Evolutionary conservation across 441 rosid species (phyloP).

Genomic region (Adansonia madagascariensis): DNA sequence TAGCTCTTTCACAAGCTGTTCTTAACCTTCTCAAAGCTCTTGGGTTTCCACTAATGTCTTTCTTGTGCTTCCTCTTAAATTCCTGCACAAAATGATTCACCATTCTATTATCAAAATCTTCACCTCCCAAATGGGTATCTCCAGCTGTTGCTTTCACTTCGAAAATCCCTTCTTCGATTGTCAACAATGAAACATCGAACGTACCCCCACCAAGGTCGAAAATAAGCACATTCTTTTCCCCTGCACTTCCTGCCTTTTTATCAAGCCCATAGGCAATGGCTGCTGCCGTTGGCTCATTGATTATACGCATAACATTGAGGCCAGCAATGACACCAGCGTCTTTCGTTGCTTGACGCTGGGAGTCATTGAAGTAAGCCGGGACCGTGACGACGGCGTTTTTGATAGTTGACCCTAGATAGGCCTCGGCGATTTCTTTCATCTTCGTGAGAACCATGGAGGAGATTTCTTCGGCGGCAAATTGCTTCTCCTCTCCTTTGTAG

Average conservation of each 20-base stretch:
- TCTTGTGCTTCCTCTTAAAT: conserved; percentile 75
- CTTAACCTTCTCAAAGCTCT: conserved; percentile 67
- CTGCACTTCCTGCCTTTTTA: conserved; percentile 57
- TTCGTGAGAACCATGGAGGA: conserved; percentile 63
- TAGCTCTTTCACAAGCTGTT: conserved; percentile 59
- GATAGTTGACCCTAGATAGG: conserved; percentile 21
- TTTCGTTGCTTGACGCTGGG: conserved; percentile 67
- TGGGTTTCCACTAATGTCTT: conserved; percentile 66
- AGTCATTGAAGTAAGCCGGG: conserved; percentile 72
- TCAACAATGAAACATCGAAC: conserved; percentile 72
- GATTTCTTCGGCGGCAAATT: conserved; percentile 54
- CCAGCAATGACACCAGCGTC: conserved; percentile 51
- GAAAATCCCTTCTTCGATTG: conserved; percentile 77
- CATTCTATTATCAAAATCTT: conserved; percentile 73
- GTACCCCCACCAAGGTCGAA: conserved; percentile 74
- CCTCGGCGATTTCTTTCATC: conserved; percentile 69
- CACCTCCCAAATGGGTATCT: conserved; percentile 75
- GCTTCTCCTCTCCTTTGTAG: conserved; percentile 66
- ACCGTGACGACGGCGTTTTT: conserved; percentile 72
- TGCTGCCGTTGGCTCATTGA: conserved; percentile 74
- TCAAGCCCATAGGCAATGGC: conserved; percentile 80
- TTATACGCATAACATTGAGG: conserved; percentile 68
- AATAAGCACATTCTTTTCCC: conserved; percentile 72
- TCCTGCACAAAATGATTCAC: conserved; percentile 76
- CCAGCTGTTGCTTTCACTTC: conserved; percentile 76